Base-by-base conservation (phyloP, 768 basidiomycete species). In the Kwoniella bestiolae region DNA sequence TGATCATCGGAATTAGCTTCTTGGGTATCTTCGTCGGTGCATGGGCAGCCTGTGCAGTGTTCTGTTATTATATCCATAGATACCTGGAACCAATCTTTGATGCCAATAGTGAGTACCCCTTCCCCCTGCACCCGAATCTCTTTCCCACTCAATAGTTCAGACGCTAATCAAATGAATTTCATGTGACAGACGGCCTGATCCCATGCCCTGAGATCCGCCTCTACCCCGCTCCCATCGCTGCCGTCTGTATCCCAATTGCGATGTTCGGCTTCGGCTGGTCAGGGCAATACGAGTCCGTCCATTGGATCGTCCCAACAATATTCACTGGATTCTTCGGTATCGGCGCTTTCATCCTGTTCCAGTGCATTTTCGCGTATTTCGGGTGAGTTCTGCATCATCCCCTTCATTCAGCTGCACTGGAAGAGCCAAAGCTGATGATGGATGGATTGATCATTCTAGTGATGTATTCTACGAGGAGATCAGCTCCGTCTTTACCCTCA, bases 261-360 rank as follows among this genome's bases (percentile, higher is more conserved):
- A 65, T 65, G 64, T 65, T 65, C 53, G 64, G 64, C 16, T 65
- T 70, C 34, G 69, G 64, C 18, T 65, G 64, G 64, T 28, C 49
- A 3, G 64, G 64, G 11, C 46, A 59, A 38, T 65, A 65, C 57
- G 57, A 59, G 29, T 50, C 46, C 1, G 64, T 65, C 21, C 64
- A 65, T 18, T 65, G 64, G 64, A 65, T 65, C 29, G 64, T 60
- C 18, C 64, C 64, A 7, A 53, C 50, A 7, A 59, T 65, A 34
- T 51, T 65, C 26, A 65, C 64, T 2, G 49, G 49, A 16, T 65
- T 65, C 57, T 65, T 65, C 38, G 64, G 64, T 11, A 53, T 65
- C 5, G 64, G 64, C 35, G 64, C 57, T 21, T 65, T 65, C 32
- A 34, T 60, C 12, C 35, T 65, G 9, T 65, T 65, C 57, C 63